Base-by-base conservation (phyloP, 345 rosid genomes). In the Brassica cretica region DNA sequence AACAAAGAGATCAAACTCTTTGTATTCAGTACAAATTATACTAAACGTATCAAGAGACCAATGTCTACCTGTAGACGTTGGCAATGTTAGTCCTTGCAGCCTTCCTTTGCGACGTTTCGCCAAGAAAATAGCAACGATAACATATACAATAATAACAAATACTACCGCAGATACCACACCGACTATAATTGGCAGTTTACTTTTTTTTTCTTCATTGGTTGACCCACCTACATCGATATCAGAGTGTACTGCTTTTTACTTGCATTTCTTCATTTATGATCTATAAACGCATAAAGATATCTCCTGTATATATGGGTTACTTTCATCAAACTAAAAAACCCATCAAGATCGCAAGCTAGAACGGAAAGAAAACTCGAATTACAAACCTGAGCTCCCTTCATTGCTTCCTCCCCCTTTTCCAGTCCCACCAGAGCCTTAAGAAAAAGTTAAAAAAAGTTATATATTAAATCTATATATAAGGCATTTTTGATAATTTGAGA, bases 141-240 rank as follows among this genome's bases (percentile, higher is more conserved):
- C 66, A 2, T 1, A 55, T 0, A 33, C 76, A 2, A 64, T 1
- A 5, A 64, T 0, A 35, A 58, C 11, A 70, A 70, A 24, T 1
- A 25, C 71, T 4, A 18, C 49, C 0, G 76, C 66, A 0, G 12
- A 7, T 55, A 77, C 41, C 6, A 4, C 76, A 12, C 80, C 80
- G 24, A 77, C 5, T 64, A 77, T 77, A 53, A 39, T 64, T 53
- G 71, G 76, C 33, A 64, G 11, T 8, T 29, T 70, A 77, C 60
- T 70, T 4, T 2, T 70, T 49, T 70, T 77, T 25, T 2, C 62
- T 15, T 59, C 65, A 0, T 15, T 70, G 15, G 9, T 70, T 53
- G 71, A 24, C 9, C 75, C 71, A 70, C 76, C 80, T 58, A 21
- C 12, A 58, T 25, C 29, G 63, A 24, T 19, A 58, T 58, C 14